Conservation (phyloP, 768 basidiomycete genomes). For the Pulveroboletus sp. region DNA sequence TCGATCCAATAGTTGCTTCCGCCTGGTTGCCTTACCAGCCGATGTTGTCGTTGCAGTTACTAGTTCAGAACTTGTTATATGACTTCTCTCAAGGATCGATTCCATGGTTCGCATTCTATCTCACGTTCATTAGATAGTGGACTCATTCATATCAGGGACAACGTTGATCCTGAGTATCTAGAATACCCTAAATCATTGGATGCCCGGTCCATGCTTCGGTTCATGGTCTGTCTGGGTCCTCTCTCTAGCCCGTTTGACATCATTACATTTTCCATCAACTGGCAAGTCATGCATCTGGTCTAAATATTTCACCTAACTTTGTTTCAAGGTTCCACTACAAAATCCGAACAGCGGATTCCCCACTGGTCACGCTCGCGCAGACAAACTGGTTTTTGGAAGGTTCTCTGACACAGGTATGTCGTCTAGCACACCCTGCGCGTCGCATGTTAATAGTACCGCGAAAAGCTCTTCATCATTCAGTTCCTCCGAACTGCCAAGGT, state of each 20-base stretch:
- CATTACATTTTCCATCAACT: conserved; percentile 29
- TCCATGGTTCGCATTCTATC: conserved; percentile 25
- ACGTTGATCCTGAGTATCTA: conserved; percentile 35
- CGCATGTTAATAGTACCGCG: background rate
- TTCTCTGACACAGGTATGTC: conserved; percentile 32
- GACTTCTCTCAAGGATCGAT: conserved; percentile 36
- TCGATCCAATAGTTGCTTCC: conserved; percentile 26
- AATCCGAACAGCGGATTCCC: conserved; percentile 25
- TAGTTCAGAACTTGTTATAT: conserved; percentile 32
- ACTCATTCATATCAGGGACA: conserved; percentile 27
- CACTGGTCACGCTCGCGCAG: conserved; percentile 30
- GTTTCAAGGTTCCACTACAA: conserved; percentile 28
- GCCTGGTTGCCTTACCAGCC: conserved; percentile 37
- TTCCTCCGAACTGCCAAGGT: conserved; percentile 30
- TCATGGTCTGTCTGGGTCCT: conserved; percentile 34
- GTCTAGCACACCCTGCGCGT: background rate
- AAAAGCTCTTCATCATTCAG: conserved; percentile 31
- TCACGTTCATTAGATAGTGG: background rate
- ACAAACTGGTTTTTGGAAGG: conserved; percentile 36
- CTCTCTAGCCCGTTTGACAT: conserved; percentile 36
- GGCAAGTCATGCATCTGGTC: conserved; percentile 13
- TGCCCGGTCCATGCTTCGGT: conserved; percentile 33
- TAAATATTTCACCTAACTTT: background rate
- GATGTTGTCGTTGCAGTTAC: conserved; percentile 31
- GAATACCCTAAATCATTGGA: conserved; percentile 28